Percentiles rank a stretch among this genome's conserved stretches.
These are phyloP conservation scores for Simmondsia chinensis DNA, from an alignment of 148 eudicot genomes.

Conservation along the genomic window DNA sequence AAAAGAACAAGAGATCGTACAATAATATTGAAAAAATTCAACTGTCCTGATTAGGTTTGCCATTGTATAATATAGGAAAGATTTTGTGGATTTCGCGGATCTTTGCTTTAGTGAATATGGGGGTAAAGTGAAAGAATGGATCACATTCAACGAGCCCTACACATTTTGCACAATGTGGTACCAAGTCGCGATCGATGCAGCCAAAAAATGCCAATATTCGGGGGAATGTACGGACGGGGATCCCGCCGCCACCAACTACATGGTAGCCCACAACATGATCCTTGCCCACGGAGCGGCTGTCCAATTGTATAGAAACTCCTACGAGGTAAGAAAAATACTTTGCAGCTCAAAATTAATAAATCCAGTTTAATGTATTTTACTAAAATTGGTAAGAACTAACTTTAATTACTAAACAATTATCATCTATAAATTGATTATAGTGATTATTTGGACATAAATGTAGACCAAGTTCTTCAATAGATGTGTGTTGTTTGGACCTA, in stretches of 20 bases:
- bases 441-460: no score
- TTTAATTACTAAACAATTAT: no score
- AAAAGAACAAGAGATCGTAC: neutral
- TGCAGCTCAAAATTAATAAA: neutral
- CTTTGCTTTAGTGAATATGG: conserved; percentile 31
- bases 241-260: conserved; percentile 28
- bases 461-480: no score
- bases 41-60: no score
- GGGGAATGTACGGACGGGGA: conserved; percentile 27
- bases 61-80: conserved; percentile 33
- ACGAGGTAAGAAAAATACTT: conserved; percentile 11
- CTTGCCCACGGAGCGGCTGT: conserved; percentile 27
- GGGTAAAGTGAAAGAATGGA: conserved; percentile 30
- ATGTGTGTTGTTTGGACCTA: no score
- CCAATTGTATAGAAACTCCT: conserved; percentile 20
- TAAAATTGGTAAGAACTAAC: neutral
- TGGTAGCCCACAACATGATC: conserved; percentile 21
- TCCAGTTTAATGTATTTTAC: neutral
- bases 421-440: no score
- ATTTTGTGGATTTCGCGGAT: conserved; percentile 27
- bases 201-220: conserved; percentile 27
- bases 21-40: no score
- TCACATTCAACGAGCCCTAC: conserved; percentile 24
- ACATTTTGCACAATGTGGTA: conserved; percentile 16
- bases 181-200: conserved; percentile 16